Percentiles rank a stretch among this genome's conserved stretches.
Conservation (phyloP, 208 protist species). For the Crithidia brevicula region DNA sequence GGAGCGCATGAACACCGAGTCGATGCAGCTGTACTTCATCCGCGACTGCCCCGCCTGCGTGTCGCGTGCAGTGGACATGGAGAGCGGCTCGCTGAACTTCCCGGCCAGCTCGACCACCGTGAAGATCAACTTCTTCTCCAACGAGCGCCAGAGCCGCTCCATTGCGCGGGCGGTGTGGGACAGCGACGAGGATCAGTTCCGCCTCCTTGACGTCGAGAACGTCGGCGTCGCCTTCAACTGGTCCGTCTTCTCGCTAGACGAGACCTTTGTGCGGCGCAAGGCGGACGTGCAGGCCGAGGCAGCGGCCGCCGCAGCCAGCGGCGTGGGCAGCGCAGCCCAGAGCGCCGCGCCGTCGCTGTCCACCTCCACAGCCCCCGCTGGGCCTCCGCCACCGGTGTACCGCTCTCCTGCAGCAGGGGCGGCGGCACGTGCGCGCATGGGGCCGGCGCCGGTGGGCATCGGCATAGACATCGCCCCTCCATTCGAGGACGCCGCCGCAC, state of each 20-base stretch:
- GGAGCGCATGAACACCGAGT: constrained; percentile 86
- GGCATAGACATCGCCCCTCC: constrained; percentile 5
- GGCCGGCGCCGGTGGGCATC: constrained; percentile 24
- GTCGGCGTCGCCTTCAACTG: constrained; percentile 81
- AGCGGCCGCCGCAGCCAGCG: neutral
- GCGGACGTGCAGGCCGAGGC: constrained; percentile 13
- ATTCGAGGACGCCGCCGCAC: neutral
- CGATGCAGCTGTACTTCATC: constrained; percentile 89
- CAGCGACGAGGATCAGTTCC: constrained; percentile 71
- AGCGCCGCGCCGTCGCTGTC: neutral
- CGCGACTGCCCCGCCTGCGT: constrained; percentile 81
- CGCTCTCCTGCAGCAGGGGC: constrained; percentile 8
- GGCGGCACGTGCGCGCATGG: constrained; percentile 12
- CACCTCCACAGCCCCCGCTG: neutral
- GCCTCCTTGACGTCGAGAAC: constrained; percentile 84
- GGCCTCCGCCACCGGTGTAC: neutral
- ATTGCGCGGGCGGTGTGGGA: constrained; percentile 85
- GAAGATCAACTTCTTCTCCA: constrained; percentile 86
- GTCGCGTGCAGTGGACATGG: constrained; percentile 78
- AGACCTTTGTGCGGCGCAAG: constrained; percentile 46
- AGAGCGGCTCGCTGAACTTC: constrained; percentile 73
- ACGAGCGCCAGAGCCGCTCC: constrained; percentile 76
- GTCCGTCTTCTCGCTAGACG: constrained; percentile 87
- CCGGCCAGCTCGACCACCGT: constrained; percentile 71
- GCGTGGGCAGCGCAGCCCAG: neutral